Percentiles rank a stretch among this genome's conserved stretches.
Conservation (phyloP, 2,329 filamentous ascomycete species). For the Phaeosphaeria sp. region DNA sequence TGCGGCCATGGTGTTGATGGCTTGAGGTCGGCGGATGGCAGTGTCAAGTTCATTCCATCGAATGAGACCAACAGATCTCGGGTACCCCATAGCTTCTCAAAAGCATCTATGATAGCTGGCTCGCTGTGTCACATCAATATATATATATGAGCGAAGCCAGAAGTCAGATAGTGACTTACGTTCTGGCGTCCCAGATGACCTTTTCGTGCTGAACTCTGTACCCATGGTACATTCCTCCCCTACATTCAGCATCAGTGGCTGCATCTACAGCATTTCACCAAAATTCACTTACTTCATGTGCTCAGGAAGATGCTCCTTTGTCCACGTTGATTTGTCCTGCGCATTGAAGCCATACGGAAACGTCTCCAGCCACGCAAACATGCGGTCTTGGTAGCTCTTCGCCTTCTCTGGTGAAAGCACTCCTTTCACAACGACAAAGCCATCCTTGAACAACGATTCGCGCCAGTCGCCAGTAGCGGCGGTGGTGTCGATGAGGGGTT, state of each 20-base stretch:
- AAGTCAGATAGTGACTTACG: conserved; percentile 1
- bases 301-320: conserved; percentile 50
- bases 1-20: conserved; percentile 49
- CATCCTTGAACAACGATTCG: conserved; percentile 32
- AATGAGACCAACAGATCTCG: conserved; percentile 33
- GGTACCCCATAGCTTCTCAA: conserved; percentile 52
- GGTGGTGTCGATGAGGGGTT: conserved; percentile 17
- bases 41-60: conserved; percentile 50
- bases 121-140: too few relatives aligned
- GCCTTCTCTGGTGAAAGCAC: conserved; percentile 26
- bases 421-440: conserved; percentile 32
- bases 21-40: conserved; percentile 49
- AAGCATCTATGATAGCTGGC: conserved; percentile 49
- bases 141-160: too few relatives aligned
- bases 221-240: conserved; percentile 50
- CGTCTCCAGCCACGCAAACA: conserved; percentile 36
- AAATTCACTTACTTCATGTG: conserved; percentile 14
- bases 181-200: conserved; percentile 52
- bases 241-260: conserved; percentile 32
- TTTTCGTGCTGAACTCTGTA: conserved; percentile 52
- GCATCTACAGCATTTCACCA: not conserved
- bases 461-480: conserved; percentile 29
- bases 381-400: conserved; percentile 31
- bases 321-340: conserved; percentile 50
- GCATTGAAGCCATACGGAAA: conserved; percentile 35